Conservation (phyloP, 306 rosid species). For the Malus orientalis region DNA sequence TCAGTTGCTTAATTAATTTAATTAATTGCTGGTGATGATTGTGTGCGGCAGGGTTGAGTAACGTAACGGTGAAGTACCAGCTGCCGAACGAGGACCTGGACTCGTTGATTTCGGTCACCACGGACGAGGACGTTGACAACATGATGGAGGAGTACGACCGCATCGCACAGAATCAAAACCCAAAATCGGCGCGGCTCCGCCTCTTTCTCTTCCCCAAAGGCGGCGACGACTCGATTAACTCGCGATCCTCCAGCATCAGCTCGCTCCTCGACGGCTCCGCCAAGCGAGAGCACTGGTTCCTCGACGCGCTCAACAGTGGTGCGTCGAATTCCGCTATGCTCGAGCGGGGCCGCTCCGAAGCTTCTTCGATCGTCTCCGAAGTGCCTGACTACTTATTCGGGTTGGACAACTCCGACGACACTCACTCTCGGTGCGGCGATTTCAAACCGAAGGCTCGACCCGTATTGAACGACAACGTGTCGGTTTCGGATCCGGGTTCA, state of each 20-base stretch:
- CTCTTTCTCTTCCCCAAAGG: conserved; percentile 59
- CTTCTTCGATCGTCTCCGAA: conserved; percentile 78
- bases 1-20: neutral
- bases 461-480: conserved; percentile 31
- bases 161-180: conserved; percentile 54
- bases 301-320: conserved; percentile 78
- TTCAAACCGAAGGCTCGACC: conserved; percentile 33
- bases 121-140: conserved; percentile 96
- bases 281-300: conserved; percentile 83
- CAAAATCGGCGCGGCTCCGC: conserved; percentile 66
- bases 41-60: conserved; percentile 54
- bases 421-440: conserved; percentile 23
- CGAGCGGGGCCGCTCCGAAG: conserved; percentile 81
- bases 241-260: conserved; percentile 59
- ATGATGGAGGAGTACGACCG: conserved; percentile 97
- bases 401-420: conserved; percentile 63
- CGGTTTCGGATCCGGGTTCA: conserved; percentile 74
- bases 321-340: conserved; percentile 26
- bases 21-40: neutral
- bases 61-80: conserved; percentile 78
- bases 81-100: conserved; percentile 95
- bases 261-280: conserved; percentile 74
- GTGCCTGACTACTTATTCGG: conserved; percentile 91
- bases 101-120: conserved; percentile 76
- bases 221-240: conserved; percentile 12